Conservation (phyloP, 2,329 filamentous ascomycete genomes). For the Aspergillus pseudotamarii region DNA sequence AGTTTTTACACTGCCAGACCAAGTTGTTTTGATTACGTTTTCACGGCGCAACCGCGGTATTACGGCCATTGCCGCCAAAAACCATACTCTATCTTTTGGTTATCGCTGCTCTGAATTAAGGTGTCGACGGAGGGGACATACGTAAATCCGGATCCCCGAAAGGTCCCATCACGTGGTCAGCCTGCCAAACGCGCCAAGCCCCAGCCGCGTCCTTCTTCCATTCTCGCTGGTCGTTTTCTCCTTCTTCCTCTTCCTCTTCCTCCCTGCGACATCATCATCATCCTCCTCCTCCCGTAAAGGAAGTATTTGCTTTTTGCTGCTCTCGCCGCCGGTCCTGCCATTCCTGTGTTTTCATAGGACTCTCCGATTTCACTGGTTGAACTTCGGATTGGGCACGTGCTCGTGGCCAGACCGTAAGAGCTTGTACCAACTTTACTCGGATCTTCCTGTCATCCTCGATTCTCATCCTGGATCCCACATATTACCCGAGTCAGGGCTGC, state of each 20-base stretch:
- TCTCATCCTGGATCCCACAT: conserved; percentile 6
- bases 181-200: background rate
- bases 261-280: background rate
- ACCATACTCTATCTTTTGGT: too few species aligned
- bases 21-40: too few species aligned
- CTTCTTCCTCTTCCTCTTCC: background rate
- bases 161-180: background rate
- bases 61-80: too few species aligned
- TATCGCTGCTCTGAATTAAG: too few species aligned
- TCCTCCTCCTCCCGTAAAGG: conserved; percentile 8
- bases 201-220: conserved; percentile 2
- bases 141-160: background rate
- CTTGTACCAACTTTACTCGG: conserved; percentile 17
- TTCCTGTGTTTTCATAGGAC: conserved; percentile 27
- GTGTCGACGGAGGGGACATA: background rate
- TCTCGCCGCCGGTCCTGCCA: conserved; percentile 24
- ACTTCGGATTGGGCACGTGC: conserved; percentile 22
- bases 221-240: conserved; percentile 1
- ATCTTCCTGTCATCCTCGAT: conserved; percentile 13
- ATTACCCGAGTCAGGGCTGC: conserved; percentile 27
- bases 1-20: too few species aligned
- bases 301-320: conserved; percentile 19
- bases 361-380: conserved; percentile 24
- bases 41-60: too few species aligned
- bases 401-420: conserved; percentile 22